Evolutionary conservation across 768 basidiomycete species (phyloP).

Genomic region (Tulasnella sp.): DNA sequence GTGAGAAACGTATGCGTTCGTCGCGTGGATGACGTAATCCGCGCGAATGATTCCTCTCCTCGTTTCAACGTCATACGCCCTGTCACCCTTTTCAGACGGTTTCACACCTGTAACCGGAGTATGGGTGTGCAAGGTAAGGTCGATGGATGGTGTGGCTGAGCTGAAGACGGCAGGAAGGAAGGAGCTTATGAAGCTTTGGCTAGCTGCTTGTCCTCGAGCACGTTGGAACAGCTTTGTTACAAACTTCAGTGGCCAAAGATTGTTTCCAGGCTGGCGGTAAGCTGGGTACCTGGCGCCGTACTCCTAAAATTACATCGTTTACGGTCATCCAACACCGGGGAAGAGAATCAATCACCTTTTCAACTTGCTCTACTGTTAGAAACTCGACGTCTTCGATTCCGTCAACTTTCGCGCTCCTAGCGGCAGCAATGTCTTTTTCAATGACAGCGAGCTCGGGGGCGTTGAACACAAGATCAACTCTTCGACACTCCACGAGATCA

Average conservation of each 20-base stretch:
- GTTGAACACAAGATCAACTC: constrained; percentile 50
- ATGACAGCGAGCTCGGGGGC: constrained; percentile 44
- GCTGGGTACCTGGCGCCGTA: constrained; percentile 54
- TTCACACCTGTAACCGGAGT: constrained; percentile 55
- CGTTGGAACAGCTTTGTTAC: constrained; percentile 56
- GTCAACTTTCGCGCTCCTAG: constrained; percentile 51
- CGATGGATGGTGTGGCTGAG: background rate
- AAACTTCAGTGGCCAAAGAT: constrained; percentile 79
- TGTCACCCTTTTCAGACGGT: constrained; percentile 17
- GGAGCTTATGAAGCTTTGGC: background rate
- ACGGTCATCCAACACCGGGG: background rate
- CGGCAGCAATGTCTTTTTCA: constrained; percentile 51
- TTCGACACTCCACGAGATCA: constrained; percentile 60
- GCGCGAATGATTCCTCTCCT: constrained; percentile 62
- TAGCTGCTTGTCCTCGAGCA: too few species aligned
- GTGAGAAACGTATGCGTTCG: constrained; percentile 76
- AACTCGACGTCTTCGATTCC: constrained; percentile 45
- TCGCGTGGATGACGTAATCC: constrained; percentile 73
- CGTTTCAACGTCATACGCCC: constrained; percentile 56
- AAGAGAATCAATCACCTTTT: constrained; percentile 42
- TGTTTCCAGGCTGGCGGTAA: constrained; percentile 53
- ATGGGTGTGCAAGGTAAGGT: constrained; percentile 62
- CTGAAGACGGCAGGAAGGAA: background rate
- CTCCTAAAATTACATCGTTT: constrained; percentile 33
- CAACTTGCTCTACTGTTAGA: constrained; percentile 49